phyloP scores from a whole-genome alignment of 1,284 basidiomycete species.

The Pyrrhoderma noxium region DNA sequence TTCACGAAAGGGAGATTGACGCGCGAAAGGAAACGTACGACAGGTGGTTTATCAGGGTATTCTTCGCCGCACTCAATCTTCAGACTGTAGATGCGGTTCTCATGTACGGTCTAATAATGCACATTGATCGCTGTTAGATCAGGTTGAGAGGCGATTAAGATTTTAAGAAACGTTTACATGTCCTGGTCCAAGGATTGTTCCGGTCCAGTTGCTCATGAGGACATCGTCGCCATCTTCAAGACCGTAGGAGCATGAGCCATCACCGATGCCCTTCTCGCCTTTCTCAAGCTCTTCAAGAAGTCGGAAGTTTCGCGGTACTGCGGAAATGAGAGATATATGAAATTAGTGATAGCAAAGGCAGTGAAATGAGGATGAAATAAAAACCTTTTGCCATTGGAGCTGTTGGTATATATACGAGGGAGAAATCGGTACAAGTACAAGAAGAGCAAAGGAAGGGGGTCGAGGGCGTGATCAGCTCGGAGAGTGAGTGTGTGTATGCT shows the following conservation, averaged over 20 bases:
- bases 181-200: constrained; percentile 96
- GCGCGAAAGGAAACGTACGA: constrained; percentile 79
- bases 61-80: constrained; percentile 79
- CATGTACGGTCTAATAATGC: constrained; percentile 75
- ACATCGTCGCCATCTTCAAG: constrained; percentile 90
- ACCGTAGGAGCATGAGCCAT: constrained; percentile 95
- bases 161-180: constrained; percentile 54
- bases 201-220: constrained; percentile 98
- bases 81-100: constrained; percentile 97
- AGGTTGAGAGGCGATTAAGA: neutral
- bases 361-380: neutral
- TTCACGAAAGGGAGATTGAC: constrained; percentile 96
- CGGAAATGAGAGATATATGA: neutral
- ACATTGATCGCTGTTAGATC: constrained; percentile 17
- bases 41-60: constrained; percentile 80
- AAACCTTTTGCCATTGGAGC: constrained; percentile 15
- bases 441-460: neutral
- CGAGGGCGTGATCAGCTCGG: neutral
- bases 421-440: neutral
- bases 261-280: constrained; percentile 98
- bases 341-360: neutral
- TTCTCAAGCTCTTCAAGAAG: constrained; percentile 98
- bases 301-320: constrained; percentile 95
- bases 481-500: neutral
- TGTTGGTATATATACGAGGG: neutral